Evolutionary conservation across 2,329 filamentous ascomycete genomes (phyloP), one percentile per base, ranked within the genome.

Genomic region (Harringtonia lauricola): DNA sequence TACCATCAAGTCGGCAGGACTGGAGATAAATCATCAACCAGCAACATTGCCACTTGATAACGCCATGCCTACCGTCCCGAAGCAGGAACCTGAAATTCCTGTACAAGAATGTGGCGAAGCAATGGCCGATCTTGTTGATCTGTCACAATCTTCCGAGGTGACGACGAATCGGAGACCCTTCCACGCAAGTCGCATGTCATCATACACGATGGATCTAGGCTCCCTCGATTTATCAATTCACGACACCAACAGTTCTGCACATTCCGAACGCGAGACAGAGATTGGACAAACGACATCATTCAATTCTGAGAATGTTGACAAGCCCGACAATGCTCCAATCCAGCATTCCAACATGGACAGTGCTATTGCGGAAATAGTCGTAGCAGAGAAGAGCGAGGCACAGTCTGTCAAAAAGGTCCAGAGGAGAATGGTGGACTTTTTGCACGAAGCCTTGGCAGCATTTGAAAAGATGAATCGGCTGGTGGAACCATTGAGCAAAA

Each of bases 171-270:
- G n/a, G 26, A 28, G 18, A 18, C 8, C 10, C n/a, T 13, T 14
- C n/a, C 12, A 38, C 19, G 12, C 24, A 26, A 19, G 22, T 18
- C 33, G 33, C 2, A 6, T 35, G 13, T 51, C 49, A n/a, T 18
- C 42, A 5, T 51, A 51, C n/a, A 42, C 40, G 8, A 39, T 41
- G 43, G 49, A 49, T 14, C 43, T 51, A 10, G 43, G 39, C 10
- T 47, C 49, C 3, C 36, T 51, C 6, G 40, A 39, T 8, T 40
- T 17, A 1, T 33, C 41, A 8, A 22, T 28, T 15, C 3, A 24
- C 8, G n/a, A 22, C 21, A 19, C 15, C 15, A 9, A 13, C 6
- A 31, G 28, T 8, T n/a, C 28, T 26, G 4, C 29, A 8, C 5
- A 24, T 24, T 26, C 9, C 18, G 14, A 19, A 26, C 9, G 7